Evolutionary conservation across 441 rosid species (phyloP).

Genomic region (Populus hybrid): DNA sequence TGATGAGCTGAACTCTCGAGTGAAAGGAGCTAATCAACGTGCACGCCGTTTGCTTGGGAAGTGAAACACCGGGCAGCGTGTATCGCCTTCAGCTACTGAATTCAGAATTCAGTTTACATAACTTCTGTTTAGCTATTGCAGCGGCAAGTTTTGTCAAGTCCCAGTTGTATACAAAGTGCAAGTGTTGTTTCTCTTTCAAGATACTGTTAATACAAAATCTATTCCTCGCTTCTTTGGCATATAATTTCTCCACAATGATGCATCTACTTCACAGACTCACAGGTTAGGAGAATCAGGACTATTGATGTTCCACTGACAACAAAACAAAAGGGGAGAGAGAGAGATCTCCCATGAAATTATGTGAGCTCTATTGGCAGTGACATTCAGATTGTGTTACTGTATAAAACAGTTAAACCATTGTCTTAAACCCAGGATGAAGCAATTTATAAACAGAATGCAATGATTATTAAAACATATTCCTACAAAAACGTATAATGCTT

Average conservation of each 20-base stretch:
- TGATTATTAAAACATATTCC: too few species aligned
- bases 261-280: too few species aligned
- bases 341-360: too few species aligned
- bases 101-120: not conserved
- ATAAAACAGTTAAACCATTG: too few species aligned
- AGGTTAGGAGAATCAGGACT: too few species aligned
- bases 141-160: not conserved
- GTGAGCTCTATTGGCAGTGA: not conserved
- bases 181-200: not conserved
- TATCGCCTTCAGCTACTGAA: not conserved
- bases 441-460: too few species aligned
- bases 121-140: not conserved
- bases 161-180: not conserved
- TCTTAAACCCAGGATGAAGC: too few species aligned
- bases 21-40: constrained; percentile 63
- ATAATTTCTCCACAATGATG: too few species aligned
- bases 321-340: too few species aligned
- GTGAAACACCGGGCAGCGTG: constrained; percentile 17
- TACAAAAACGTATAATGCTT: not conserved
- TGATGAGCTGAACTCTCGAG: constrained; percentile 67
- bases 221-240: not conserved
- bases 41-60: constrained; percentile 61
- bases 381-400: too few species aligned
- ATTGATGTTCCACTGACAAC: too few species aligned
- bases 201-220: not conserved